Evolutionary conservation across 2,329 filamentous ascomycete genomes (phyloP).

Genomic region (Tolypocladium endophyticum): DNA sequence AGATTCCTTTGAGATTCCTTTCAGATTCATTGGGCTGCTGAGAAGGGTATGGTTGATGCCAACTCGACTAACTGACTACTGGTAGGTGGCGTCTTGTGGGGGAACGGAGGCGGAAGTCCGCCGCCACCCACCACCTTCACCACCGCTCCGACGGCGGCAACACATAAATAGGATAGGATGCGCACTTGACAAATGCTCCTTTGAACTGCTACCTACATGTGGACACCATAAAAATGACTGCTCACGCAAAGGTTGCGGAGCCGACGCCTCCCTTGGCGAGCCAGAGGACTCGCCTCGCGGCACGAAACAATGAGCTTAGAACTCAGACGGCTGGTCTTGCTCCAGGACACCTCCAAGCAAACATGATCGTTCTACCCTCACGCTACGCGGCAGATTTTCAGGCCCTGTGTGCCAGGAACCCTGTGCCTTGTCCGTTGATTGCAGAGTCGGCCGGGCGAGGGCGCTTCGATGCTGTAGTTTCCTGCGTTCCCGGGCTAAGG

Average conservation of each 20-base stretch:
- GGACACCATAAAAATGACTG: neutral
- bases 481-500: neutral
- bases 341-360: conserved; percentile 47
- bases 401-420: conserved; percentile 47
- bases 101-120: conserved; percentile 8
- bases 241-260: neutral
- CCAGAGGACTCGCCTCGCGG: conserved; percentile 29
- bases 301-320: conserved; percentile 15
- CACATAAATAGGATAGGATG: neutral
- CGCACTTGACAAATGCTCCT: neutral
- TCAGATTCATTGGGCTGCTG: neutral
- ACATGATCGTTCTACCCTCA: conserved; percentile 48
- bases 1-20: too few relatives aligned
- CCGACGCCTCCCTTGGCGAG: conserved; percentile 8
- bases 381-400: conserved; percentile 47
- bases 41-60: neutral
- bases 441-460: neutral
- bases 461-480: neutral
- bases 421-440: conserved; percentile 47
- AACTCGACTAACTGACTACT: neutral
- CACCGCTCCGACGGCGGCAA: too few relatives aligned
- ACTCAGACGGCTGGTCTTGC: conserved; percentile 43
- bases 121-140: neutral
- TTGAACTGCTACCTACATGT: neutral
- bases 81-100: neutral